These are phyloP conservation scores for Saturnispora sekii DNA, from an alignment of 805 yeast genomes.

Conservation along the genomic window DNA sequence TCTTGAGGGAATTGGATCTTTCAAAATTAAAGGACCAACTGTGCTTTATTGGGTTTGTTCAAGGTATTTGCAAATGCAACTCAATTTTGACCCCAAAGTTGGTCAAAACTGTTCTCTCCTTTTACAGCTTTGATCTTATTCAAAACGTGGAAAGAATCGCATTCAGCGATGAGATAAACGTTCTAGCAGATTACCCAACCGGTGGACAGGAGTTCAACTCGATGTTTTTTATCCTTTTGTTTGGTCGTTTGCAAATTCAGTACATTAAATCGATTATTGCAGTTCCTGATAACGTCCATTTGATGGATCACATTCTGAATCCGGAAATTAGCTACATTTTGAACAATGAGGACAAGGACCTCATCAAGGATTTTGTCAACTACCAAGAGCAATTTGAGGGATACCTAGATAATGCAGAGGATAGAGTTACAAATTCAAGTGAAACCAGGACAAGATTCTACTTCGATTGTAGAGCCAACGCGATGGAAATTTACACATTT, in stretches of 20 bases:
- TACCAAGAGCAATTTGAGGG: conserved; percentile 15
- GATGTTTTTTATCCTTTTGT: conserved; percentile 20
- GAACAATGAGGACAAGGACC: conserved; percentile 7
- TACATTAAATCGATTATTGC: conserved; percentile 16
- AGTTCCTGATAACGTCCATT: conserved; percentile 7
- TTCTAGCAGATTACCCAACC: conserved; percentile 24
- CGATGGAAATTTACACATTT: conserved; percentile 52
- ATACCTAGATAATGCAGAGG: conserved; percentile 19
- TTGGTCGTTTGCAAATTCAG: conserved; percentile 19
- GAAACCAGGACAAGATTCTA: conserved; percentile 21
- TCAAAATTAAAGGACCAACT: conserved; percentile 13
- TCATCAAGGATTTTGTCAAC: conserved; percentile 15
- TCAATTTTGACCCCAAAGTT: conserved; percentile 15
- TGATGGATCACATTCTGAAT: conserved; percentile 15
- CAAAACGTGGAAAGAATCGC: conserved; percentile 17
- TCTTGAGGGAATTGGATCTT: not conserved
- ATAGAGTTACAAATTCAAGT: conserved; percentile 19
- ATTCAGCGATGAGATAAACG: conserved; percentile 16
- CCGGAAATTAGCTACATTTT: conserved; percentile 9
- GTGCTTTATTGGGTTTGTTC: conserved; percentile 25
- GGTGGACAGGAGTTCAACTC: conserved; percentile 24
- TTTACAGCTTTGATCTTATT: conserved; percentile 24
- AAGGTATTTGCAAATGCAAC: conserved; percentile 21
- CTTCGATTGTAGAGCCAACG: conserved; percentile 20
- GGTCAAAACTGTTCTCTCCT: conserved; percentile 14